Evolutionary conservation across 805 yeast species (phyloP).

Genomic region (Spathaspora girioi): DNA sequence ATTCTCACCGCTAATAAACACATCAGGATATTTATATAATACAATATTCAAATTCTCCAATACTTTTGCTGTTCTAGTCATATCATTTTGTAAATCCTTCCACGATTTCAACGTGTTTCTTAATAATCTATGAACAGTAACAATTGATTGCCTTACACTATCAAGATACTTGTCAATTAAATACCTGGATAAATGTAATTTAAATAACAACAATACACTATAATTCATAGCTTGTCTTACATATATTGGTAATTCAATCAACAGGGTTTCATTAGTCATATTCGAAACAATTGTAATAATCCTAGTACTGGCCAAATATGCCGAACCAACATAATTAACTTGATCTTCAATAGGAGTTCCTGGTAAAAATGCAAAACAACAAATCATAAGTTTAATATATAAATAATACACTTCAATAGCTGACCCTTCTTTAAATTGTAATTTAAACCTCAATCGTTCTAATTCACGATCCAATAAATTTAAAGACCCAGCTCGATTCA

Average conservation of each 20-base stretch:
- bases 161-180: constrained; percentile 73
- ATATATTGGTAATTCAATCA: constrained; percentile 83
- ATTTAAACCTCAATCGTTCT: constrained; percentile 62
- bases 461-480: constrained; percentile 77
- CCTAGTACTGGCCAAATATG: constrained; percentile 77
- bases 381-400: constrained; percentile 75
- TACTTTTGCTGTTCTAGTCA: constrained; percentile 86
- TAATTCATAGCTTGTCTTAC: constrained; percentile 83
- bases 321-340: constrained; percentile 75
- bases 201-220: constrained; percentile 74
- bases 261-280: constrained; percentile 56
- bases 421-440: constrained; percentile 61
- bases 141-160: constrained; percentile 88
- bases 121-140: constrained; percentile 83
- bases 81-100: constrained; percentile 87
- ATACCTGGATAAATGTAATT: constrained; percentile 75
- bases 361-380: constrained; percentile 88
- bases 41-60: constrained; percentile 86
- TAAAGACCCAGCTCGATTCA: constrained; percentile 75
- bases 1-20: constrained; percentile 67
- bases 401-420: constrained; percentile 74
- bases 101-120: constrained; percentile 88
- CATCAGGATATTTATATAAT: constrained; percentile 80
- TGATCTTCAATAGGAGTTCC: constrained; percentile 86
- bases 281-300: constrained; percentile 75